Base-by-base conservation (phyloP, 2,329 filamentous ascomycete species). In the Clonostachys solani region DNA sequence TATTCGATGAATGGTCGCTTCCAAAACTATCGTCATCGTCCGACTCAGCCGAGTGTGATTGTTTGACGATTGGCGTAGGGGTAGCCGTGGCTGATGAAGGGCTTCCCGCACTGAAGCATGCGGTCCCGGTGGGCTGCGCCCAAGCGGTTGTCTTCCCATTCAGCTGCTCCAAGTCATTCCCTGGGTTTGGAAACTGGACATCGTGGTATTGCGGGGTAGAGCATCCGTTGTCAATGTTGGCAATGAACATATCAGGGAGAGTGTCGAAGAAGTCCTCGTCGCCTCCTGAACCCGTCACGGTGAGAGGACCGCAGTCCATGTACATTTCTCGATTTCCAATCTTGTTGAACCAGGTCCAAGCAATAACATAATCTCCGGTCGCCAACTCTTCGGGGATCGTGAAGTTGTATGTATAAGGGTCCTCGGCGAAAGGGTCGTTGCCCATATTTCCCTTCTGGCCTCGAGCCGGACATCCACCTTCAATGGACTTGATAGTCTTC, bases 331-430 rank as follows among this genome's bases (percentile, higher is more conserved):
- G 85, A 72, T 96, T 96, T 4, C 94, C 94, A 10, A 95, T 60
- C 49, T 86, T 87, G 74, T 97, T 97, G 68, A 95, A 83, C 94
- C 94, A 97, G 1, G 90, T 90, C 91, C 92, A 97, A 0, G 89
- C 89, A 6, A 97, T 74, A 0, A 84, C 87, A 23, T 87, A 92
- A 37, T 91, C 78, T 5, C 92, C 94, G 2, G 84, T 71, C 9
- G 84, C 81, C 42, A 96, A 76, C 18, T 84, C 80, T 0, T 75
- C 63, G 0, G 92, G 92, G 6, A 96, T 81, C 0, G 69, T 78
- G 69, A 85, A 95, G 33, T 80, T 69, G 66, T 88, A 94, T 0
- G 68, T 73, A 59, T 76, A 76, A 0, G 82, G 76, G 36, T 76
- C 70, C 0, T 51, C 50, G 1, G 64, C 64, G 3, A 57, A 55